Evolutionary conservation across 768 basidiomycete species (phyloP).

Genomic region (Omphalotus guepiniiformis): DNA sequence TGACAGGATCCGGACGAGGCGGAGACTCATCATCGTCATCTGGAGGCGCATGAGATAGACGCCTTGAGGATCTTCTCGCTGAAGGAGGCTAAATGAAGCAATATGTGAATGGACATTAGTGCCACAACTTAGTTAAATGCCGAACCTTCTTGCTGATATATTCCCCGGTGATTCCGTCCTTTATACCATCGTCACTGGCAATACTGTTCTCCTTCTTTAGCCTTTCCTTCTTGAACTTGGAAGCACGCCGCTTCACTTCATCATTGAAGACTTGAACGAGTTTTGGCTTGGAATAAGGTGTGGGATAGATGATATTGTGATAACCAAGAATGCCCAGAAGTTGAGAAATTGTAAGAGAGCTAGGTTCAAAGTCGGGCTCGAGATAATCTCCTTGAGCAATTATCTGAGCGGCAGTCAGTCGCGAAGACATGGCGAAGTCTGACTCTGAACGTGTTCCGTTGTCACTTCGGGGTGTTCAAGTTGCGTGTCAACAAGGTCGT

Average conservation of each 20-base stretch:
- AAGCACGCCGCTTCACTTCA: slow-evolving; percentile 59
- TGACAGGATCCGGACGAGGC: slow-evolving; percentile 51
- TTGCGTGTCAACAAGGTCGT: too few relatives aligned
- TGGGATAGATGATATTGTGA: slow-evolving; percentile 72
- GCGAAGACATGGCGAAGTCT: slow-evolving; percentile 41
- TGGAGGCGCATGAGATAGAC: slow-evolving; percentile 54
- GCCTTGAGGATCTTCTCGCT: slow-evolving; percentile 56
- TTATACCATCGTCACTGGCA: slow-evolving; percentile 81
- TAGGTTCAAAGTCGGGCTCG: slow-evolving; percentile 71
- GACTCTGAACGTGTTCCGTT: too few relatives aligned
- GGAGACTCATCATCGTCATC: slow-evolving; percentile 39
- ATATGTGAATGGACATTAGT: slow-evolving; percentile 4
- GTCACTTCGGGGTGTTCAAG: too few relatives aligned
- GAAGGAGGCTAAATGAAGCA: slow-evolving; percentile 13
- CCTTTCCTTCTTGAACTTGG: slow-evolving; percentile 59
- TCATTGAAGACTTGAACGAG: slow-evolving; percentile 75
- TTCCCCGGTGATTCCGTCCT: slow-evolving; percentile 77
- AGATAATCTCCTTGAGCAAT: slow-evolving; percentile 76
- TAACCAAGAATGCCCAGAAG: slow-evolving; percentile 72
- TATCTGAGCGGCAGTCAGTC: slow-evolving; percentile 73
- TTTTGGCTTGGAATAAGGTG: slow-evolving; percentile 73
- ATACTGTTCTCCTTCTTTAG: slow-evolving; percentile 62
- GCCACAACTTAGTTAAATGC: too few relatives aligned
- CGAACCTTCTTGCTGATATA: slow-evolving; percentile 48
- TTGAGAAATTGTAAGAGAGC: slow-evolving; percentile 73